phyloP scores from a whole-genome alignment of 2,329 filamentous ascomycete species.

The Grosmannia clavigera region DNA sequence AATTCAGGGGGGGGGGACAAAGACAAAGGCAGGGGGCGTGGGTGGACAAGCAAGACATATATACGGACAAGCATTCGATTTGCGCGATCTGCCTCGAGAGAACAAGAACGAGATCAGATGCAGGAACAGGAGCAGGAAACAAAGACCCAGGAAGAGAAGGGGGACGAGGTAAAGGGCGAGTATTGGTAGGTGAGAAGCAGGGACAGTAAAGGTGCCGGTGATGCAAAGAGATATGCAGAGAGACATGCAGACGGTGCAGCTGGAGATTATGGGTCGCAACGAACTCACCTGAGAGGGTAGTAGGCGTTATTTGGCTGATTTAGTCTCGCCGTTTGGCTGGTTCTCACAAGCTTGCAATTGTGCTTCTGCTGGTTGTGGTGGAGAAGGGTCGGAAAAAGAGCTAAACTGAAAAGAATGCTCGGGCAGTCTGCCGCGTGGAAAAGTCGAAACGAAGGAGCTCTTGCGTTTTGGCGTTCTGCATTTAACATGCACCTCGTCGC shows the following conservation, averaged over 20 bases:
- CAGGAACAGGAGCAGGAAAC: conserved; percentile 8
- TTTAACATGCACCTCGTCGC: background rate
- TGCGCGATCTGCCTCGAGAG: conserved; percentile 2
- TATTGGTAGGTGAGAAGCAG: conserved; percentile 1
- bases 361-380: background rate
- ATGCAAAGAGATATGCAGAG: conserved; percentile 1
- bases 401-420: background rate
- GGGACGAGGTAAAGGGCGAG: background rate
- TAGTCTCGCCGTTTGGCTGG: background rate
- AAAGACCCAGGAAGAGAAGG: background rate
- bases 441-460: background rate
- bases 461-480: background rate
- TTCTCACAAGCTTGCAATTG: background rate
- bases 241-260: background rate
- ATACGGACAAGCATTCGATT: background rate
- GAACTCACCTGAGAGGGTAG: background rate
- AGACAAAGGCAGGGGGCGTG: background rate
- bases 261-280: background rate
- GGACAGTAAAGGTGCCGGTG: background rate
- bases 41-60: background rate
- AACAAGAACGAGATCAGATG: conserved; percentile 11
- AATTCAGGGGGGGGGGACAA: background rate
- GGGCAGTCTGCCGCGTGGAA: background rate
- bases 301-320: background rate
- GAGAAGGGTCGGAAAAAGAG: background rate